Percentiles rank a stretch among this genome's conserved stretches.
Evolutionary conservation across 371 early-diverging fungal species (phyloP).

Genomic region (Dinochytrium kinnereticum): DNA sequence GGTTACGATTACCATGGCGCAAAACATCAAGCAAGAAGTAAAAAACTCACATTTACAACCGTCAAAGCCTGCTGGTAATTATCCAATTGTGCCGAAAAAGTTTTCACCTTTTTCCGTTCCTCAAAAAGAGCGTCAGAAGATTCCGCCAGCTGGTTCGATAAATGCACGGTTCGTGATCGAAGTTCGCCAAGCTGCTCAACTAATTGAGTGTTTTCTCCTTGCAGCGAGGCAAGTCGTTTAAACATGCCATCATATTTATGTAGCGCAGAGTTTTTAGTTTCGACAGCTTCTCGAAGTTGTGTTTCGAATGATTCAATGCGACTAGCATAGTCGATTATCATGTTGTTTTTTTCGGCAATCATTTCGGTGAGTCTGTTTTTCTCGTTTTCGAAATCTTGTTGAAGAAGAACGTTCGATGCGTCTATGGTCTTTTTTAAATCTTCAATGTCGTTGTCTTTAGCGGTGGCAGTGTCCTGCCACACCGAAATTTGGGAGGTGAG

Average conservation of each 20-base stretch:
- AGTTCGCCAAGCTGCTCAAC: constrained; percentile 25
- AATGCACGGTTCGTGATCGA: constrained; percentile 3
- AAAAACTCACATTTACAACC: not conserved
- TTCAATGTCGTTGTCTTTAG: not conserved
- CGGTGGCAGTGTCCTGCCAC: not conserved
- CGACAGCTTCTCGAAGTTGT: not conserved
- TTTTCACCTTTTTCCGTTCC: not conserved
- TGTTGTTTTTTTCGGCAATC: not conserved
- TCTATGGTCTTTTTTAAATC: no score
- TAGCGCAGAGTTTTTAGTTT: not conserved
- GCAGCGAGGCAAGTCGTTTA: constrained; percentile 17
- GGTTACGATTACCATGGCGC: no score
- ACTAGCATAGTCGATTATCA: not conserved
- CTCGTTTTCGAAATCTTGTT: not conserved
- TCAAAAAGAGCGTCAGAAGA: not conserved
- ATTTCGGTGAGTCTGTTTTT: not conserved
- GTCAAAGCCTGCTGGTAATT: not conserved
- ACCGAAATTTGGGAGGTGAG: not conserved
- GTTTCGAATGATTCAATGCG: not conserved
- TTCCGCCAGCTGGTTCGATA: constrained; percentile 23
- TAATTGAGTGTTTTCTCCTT: constrained; percentile 22
- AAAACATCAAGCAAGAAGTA: not conserved
- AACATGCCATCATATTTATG: not conserved
- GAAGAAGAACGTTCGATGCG: not conserved
- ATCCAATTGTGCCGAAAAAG: not conserved